Conservation (phyloP, 2,329 filamentous ascomycete genomes). For the Monilinia polystroma region DNA sequence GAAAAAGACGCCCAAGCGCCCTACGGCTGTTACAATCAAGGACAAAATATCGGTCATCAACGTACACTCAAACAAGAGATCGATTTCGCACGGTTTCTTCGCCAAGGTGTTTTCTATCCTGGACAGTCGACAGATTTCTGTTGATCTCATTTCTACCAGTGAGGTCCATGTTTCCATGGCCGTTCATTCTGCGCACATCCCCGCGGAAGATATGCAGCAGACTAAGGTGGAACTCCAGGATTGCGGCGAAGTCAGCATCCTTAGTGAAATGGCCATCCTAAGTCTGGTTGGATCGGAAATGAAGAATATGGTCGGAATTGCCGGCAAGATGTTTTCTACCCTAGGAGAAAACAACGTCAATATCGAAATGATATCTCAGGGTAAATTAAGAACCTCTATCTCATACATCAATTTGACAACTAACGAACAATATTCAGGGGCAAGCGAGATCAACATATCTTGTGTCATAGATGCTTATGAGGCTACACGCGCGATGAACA, state of each 20-base stretch:
- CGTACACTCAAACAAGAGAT: slow-evolving; percentile 95
- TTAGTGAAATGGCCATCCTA: slow-evolving; percentile 91
- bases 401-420: slow-evolving; percentile 7
- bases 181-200: slow-evolving; percentile 74
- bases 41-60: slow-evolving; percentile 96
- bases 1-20: slow-evolving; percentile 65
- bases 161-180: slow-evolving; percentile 99
- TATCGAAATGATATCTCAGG: slow-evolving; percentile 99
- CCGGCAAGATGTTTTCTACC: slow-evolving; percentile 91
- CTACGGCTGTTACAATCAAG: slow-evolving; percentile 94
- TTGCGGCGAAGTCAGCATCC: slow-evolving; percentile 86
- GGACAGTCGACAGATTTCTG: slow-evolving; percentile 80
- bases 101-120: slow-evolving; percentile 91
- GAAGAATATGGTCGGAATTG: slow-evolving; percentile 96
- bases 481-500: slow-evolving; percentile 89
- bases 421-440: slow-evolving; percentile 55
- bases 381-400: slow-evolving; percentile 48
- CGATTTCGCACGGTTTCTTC: slow-evolving; percentile 93
- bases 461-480: slow-evolving; percentile 93
- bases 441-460: slow-evolving; percentile 98
- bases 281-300: slow-evolving; percentile 93
- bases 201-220: slow-evolving; percentile 61
- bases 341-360: slow-evolving; percentile 93
- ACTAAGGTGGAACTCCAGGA: slow-evolving; percentile 72
- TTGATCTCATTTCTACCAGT: slow-evolving; percentile 93